Evolutionary conservation across 2,329 filamentous ascomycete genomes (phyloP).

Genomic region (Leptodontidium sp.): DNA sequence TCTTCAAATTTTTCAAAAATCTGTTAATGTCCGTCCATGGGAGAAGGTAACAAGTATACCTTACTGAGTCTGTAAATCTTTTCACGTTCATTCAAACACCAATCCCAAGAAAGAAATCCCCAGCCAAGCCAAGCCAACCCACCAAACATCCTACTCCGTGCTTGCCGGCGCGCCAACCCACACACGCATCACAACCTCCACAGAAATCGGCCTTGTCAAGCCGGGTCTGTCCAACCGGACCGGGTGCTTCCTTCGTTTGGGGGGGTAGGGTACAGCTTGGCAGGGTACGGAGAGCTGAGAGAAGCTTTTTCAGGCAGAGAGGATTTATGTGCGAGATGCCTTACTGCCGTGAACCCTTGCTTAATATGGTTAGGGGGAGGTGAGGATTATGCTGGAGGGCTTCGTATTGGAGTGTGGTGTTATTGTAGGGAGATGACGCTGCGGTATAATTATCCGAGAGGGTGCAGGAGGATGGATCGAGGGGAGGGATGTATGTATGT

Average conservation of each 20-base stretch:
- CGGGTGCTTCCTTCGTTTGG: not conserved
- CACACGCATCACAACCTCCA: not conserved
- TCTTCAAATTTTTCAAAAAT: no score
- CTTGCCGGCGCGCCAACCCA: constrained; percentile 10
- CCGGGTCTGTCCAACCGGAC: not conserved
- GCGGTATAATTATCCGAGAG: constrained; percentile 8
- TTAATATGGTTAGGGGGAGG: not conserved
- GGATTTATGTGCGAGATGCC: not conserved
- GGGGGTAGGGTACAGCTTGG: not conserved
- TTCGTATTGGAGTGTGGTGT: no score
- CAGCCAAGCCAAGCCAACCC: no score
- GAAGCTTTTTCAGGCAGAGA: constrained; percentile 15
- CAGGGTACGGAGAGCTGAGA: constrained; percentile 3
- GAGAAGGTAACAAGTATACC: no score
- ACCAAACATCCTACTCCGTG: not conserved
- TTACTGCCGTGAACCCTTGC: constrained; percentile 1
- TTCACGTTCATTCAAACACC: no score
- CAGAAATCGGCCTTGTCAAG: not conserved
- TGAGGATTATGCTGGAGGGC: not conserved
- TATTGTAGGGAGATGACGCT: not conserved
- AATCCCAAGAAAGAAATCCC: no score
- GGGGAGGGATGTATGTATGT: not conserved
- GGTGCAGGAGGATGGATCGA: not conserved
- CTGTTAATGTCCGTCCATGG: no score
- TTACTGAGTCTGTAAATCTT: no score